Conservation (phyloP, 805 yeast species). For the Zygosaccharomyces lentus region DNA sequence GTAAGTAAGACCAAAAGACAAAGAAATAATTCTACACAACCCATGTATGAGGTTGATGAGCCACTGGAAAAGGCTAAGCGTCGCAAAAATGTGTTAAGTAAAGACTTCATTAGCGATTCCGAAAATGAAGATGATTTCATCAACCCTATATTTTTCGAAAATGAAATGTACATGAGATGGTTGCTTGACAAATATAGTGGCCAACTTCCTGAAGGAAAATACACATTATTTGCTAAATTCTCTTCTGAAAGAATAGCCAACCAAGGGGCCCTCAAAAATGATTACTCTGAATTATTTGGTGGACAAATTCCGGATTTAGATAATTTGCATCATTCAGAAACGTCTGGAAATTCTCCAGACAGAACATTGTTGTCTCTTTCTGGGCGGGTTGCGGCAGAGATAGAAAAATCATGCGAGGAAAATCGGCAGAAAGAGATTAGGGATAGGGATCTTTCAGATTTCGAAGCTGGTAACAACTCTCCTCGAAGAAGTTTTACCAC, state of each 20-base stretch:
- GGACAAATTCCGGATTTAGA: constrained; percentile 24
- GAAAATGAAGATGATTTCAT: constrained; percentile 27
- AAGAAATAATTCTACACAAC: constrained; percentile 10
- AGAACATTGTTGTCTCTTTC: constrained; percentile 16
- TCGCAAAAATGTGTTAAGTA: constrained; percentile 22
- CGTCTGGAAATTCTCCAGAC: constrained; percentile 14
- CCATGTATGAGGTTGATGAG: constrained; percentile 15
- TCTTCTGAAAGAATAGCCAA: constrained; percentile 28
- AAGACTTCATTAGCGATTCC: constrained; percentile 34
- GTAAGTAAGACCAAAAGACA: constrained; percentile 1
- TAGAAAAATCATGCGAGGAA: constrained; percentile 2
- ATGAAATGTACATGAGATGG: constrained; percentile 35
- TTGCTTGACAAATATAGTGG: constrained; percentile 30
- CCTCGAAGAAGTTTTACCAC: background rate
- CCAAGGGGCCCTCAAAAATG: constrained; percentile 18
- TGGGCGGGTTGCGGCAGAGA: constrained; percentile 14
- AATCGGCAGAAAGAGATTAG: background rate
- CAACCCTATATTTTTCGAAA: constrained; percentile 32
- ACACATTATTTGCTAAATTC: constrained; percentile 25
- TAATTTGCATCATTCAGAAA: constrained; percentile 2
- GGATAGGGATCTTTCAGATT: constrained; percentile 4
- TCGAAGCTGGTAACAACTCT: constrained; percentile 1
- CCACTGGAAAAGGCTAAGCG: constrained; percentile 6
- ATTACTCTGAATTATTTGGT: constrained; percentile 28
- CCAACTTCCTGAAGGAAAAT: constrained; percentile 23